A percentile compares a stretch with the other conserved stretches of the same genome.
Evolutionary conservation across 768 basidiomycete genomes (phyloP).

Genomic region (Candolleomyces efflorescens): DNA sequence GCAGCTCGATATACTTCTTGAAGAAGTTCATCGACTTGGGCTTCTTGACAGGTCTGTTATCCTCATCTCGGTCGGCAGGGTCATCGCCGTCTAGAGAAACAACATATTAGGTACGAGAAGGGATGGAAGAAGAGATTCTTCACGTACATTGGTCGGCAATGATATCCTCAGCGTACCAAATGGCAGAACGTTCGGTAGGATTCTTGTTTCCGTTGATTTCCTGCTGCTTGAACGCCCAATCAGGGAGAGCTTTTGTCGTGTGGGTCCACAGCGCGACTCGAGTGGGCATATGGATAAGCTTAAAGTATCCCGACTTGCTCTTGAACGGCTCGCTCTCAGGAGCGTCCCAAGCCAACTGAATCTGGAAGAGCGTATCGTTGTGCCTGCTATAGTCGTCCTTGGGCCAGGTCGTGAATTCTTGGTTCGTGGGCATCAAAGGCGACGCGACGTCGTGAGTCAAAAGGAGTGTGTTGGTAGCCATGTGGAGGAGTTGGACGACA

Average conservation of each 20-base stretch:
- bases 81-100: slow-evolving; percentile 47
- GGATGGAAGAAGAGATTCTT: slow-evolving; percentile 7
- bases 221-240: slow-evolving; percentile 97
- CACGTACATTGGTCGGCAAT: slow-evolving; percentile 65
- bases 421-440: slow-evolving; percentile 95
- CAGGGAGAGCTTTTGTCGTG: slow-evolving; percentile 74
- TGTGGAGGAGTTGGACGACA: slow-evolving; percentile 83
- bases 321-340: slow-evolving; percentile 82
- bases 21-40: slow-evolving; percentile 89
- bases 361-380: slow-evolving; percentile 86
- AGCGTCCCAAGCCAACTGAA: slow-evolving; percentile 63
- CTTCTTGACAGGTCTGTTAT: slow-evolving; percentile 47
- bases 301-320: slow-evolving; percentile 92
- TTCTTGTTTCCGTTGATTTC: slow-evolving; percentile 99
- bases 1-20: slow-evolving; percentile 90
- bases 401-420: slow-evolving; percentile 94
- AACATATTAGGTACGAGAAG: slow-evolving; percentile 3
- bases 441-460: slow-evolving; percentile 98
- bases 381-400: slow-evolving; percentile 72
- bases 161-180: slow-evolving; percentile 89
- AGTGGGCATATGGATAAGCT: slow-evolving; percentile 83
- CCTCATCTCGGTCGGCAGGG: slow-evolving; percentile 45
- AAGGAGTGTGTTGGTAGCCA: slow-evolving; percentile 76
- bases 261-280: slow-evolving; percentile 96
- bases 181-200: slow-evolving; percentile 70